Percentiles rank a stretch among this genome's conserved stretches.
phyloP scores from a whole-genome alignment of 2,329 filamentous ascomycete species.

The Emergomyces orientalis region DNA sequence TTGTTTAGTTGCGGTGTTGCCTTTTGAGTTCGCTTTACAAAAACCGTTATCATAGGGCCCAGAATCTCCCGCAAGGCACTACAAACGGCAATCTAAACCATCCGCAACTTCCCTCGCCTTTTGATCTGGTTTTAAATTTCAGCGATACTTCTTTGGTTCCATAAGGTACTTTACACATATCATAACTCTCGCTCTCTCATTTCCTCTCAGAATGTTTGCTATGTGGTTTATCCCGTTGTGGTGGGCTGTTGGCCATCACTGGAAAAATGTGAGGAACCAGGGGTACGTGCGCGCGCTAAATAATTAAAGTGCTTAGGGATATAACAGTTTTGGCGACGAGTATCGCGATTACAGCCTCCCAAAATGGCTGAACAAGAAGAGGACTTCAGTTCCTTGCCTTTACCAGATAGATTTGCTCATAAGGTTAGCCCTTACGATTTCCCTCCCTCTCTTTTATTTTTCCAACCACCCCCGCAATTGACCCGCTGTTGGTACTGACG shows the following conservation, averaged over 20 bases:
- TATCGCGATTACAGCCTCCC: neutral
- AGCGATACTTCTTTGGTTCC: no score
- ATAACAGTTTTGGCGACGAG: neutral
- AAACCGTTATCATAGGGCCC: neutral
- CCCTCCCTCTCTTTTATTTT: neutral
- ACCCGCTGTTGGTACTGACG: neutral
- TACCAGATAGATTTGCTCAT: conserved; percentile 73
- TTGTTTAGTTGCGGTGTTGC: neutral
- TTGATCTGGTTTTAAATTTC: neutral
- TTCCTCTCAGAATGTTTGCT: neutral
- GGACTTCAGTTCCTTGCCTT: conserved; percentile 68
- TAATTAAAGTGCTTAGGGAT: neutral
- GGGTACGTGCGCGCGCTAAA: neutral
- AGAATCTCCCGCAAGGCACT: neutral
- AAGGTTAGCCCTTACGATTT: conserved; percentile 47
- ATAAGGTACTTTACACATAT: neutral
- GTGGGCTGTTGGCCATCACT: neutral
- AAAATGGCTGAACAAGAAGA: conserved; percentile 73
- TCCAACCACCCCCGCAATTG: neutral
- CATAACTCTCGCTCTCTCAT: neutral
- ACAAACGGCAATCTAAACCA: neutral
- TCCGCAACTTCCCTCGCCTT: neutral
- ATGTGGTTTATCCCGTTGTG: neutral
- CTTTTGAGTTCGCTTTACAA: neutral
- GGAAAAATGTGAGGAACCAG: neutral